Conservation (phyloP, 192 early-diverging fungal species). For the Entomortierella lignicola region DNA sequence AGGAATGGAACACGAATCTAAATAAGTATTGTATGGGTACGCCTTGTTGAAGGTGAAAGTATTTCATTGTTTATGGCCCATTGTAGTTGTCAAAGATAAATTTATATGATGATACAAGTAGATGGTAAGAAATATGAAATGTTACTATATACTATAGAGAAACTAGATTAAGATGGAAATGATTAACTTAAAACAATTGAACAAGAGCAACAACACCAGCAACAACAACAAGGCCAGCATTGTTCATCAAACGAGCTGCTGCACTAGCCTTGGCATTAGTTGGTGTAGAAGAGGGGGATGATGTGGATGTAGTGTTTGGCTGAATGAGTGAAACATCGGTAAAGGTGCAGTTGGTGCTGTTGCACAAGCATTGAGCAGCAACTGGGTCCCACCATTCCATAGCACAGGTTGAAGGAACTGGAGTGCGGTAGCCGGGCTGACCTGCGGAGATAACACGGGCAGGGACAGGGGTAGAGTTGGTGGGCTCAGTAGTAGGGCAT, state of each 20-base stretch:
- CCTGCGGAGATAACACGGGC: constrained; percentile 29
- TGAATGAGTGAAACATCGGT: constrained; percentile 56
- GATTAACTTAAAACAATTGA: constrained; percentile 25
- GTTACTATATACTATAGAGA: constrained; percentile 6
- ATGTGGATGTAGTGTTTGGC: constrained; percentile 5
- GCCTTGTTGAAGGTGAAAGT: too few species aligned
- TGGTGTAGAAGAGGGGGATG: constrained; percentile 1
- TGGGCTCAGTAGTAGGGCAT: constrained; percentile 59
- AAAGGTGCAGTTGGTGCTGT: constrained; percentile 63
- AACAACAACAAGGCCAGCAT: constrained; percentile 4
- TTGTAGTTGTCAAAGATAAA: too few species aligned
- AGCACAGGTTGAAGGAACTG: constrained; percentile 71
- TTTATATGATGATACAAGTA: too few species aligned
- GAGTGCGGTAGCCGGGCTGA: constrained; percentile 50
- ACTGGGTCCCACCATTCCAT: constrained; percentile 78
- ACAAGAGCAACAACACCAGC: constrained; percentile 24
- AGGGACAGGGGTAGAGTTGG: constrained; percentile 58
- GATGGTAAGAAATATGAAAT: neutral
- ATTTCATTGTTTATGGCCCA: too few species aligned
- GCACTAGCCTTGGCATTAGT: neutral
- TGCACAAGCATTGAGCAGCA: constrained; percentile 70
- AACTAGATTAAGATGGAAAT: neutral
- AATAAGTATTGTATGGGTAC: too few species aligned
- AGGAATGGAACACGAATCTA: too few species aligned
- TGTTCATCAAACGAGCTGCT: neutral